These are phyloP conservation scores for Paramecium tetraurelia DNA, from an alignment of 73 alveolate genomes.

Conservation along the genomic window DNA sequence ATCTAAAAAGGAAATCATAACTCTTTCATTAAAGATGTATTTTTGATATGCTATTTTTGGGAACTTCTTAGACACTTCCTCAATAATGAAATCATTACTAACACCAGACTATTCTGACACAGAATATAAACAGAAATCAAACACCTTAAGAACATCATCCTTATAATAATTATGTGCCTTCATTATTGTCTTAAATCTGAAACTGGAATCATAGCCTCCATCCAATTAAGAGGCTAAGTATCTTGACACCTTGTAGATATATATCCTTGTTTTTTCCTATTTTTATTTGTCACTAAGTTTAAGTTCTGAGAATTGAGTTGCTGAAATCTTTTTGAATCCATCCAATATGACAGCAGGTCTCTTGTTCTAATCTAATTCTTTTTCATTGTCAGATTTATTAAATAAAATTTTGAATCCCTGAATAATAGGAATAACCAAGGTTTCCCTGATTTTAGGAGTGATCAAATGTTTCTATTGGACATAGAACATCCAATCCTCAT, in stretches of 20 bases:
- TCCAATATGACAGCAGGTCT: background rate
- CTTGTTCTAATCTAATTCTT: background rate
- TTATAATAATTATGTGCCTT: background rate
- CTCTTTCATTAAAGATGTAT: conserved; percentile 38
- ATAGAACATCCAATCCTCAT: conserved; percentile 15
- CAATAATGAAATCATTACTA: background rate
- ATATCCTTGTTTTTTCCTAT: background rate
- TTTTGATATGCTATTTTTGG: conserved; percentile 12
- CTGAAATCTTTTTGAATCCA: background rate
- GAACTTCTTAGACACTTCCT: background rate
- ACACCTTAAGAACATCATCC: background rate
- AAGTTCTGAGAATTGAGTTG: background rate
- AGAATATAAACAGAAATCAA: conserved; percentile 12
- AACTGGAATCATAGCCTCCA: background rate
- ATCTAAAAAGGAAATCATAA: background rate
- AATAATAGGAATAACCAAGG: background rate
- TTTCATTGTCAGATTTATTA: background rate
- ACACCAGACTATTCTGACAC: background rate
- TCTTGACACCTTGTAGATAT: background rate
- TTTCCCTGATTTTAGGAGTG: background rate
- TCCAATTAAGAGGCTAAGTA: background rate
- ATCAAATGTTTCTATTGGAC: background rate
- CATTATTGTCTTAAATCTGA: background rate
- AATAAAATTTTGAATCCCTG: background rate
- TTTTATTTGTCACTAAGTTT: background rate